Evolutionary conservation across 2,329 filamentous ascomycete genomes (phyloP), one percentile per base, ranked within the genome.

Genomic region (Cladosporium sp.): DNA sequence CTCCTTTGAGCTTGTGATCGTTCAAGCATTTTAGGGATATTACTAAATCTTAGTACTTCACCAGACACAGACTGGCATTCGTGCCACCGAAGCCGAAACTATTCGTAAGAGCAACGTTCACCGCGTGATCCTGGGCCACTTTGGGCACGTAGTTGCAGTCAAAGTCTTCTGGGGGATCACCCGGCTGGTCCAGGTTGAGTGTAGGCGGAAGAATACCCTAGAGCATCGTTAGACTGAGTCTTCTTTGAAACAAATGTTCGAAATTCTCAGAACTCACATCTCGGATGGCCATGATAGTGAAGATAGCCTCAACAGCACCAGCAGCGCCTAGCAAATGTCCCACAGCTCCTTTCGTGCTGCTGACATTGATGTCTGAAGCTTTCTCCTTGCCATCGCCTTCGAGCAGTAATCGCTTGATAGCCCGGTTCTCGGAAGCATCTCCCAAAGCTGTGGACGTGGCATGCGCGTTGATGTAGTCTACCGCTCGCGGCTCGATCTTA

Each of bases 21-120:
- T 27, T 27, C 22, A 27, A 27, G 9, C 9, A 5, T 4, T 27
- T 27, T 9, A 9, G 9, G 4, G 22, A 27, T 27, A 27, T 27
- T 27, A 27, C 5, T 9, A 27, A 27, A n/a, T 35, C n/a, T 50
- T 20, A 32, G 5, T 50, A 50, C 42, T 72, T 77, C 7, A 78
- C 78, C 61, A 97, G 92, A 46, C 90, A 90, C 32, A 98, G 72
- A 48, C 83, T 90, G 36, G 92, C 91, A 71, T 98, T 98, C 1
- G 92, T 97, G 13, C 93, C 93, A 9, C 93, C 93, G 72, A 98
- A 98, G 0, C 93, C 93, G 71, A 98, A 98, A 66, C 92, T 97
- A 63, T 98, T 98, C 3, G 88, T 93, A 51, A 98, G 61, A 4
- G 87, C 88, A 18, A 92, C 84, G 51, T 82, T 72, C 9, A 97